Evolutionary conservation across 208 protist genomes (phyloP), one percentile per base, ranked within the genome.

Genomic region (Lotmaria passim): DNA sequence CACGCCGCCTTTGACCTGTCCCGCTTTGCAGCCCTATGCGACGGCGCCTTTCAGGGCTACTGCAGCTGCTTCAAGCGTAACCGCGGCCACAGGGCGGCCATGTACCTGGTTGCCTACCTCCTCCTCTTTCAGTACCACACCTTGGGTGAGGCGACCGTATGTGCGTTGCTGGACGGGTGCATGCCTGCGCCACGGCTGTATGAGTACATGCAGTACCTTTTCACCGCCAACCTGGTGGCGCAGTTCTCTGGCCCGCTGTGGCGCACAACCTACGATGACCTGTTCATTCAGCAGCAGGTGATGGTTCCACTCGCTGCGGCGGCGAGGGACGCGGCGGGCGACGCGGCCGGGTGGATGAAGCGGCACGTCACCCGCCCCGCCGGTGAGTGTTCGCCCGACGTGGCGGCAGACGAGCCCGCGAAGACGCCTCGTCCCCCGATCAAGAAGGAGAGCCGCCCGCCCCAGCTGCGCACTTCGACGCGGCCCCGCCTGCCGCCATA

Each of bases 21-120:
- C 0, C 81, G 88, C 41, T 95, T 92, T 63, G 61, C 80, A 34
- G 43, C 48, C 14, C 57, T 95, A 15, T 93, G 78, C 66, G 84
- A 93, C 17, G 90, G 84, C 19, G 83, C 83, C 10, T 75, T 93
- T 8, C 78, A 89, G 47, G 90, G 90, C 23, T 95, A 91, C 67
- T 88, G 85, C 39, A 75, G 78, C 57, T 80, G 76, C 53, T 73
- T 77, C 55, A 89, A 88, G 41, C 87, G 86, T 56, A 93, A 87
- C 64, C 59, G 65, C n/a, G 59, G 57, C 7, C 62, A 81, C 64
- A 77, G 55, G 26, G 19, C 66, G 14, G 73, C 87, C 24, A 91
- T 95, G 84, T 87, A 90, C 50, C 73, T 95, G 39, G 79, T 88
- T 6, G 84, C 87, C 3, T 93, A 92, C 71, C 41, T 95, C 28